phyloP scores from a whole-genome alignment of 768 basidiomycete species.

The Tulasnella sp. region DNA sequence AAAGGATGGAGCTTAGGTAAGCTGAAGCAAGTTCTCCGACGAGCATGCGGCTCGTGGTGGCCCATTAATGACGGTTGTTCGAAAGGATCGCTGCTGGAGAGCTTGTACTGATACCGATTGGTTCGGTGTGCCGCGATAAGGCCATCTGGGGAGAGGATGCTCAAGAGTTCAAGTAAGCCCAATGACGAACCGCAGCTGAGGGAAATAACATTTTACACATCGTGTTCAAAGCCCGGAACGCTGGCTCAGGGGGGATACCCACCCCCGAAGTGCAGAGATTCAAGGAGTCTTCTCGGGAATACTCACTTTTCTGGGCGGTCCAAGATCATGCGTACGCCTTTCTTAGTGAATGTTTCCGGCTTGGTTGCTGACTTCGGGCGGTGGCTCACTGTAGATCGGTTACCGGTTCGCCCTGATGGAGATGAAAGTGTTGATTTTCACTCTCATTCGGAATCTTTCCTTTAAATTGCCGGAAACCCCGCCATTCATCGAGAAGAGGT shows the following conservation, averaged over 20 bases:
- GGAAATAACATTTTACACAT: too few relatives aligned
- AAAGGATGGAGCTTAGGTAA: constrained; percentile 14
- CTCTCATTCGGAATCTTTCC: constrained; percentile 49
- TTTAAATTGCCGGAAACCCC: constrained; percentile 52
- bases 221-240: constrained; percentile 2
- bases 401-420: constrained; percentile 25
- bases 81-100: background rate
- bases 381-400: background rate
- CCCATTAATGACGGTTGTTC: background rate
- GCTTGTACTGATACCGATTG: constrained; percentile 37
- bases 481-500: constrained; percentile 38
- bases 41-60: too few relatives aligned
- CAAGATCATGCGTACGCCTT: constrained; percentile 22
- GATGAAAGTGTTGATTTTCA: constrained; percentile 47
- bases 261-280: background rate
- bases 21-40: background rate
- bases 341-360: too few relatives aligned
- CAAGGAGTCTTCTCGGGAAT: constrained; percentile 13
- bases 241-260: constrained; percentile 11
- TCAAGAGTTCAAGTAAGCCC: constrained; percentile 52
- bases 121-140: constrained; percentile 49
- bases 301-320: constrained; percentile 25
- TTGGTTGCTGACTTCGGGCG: background rate
- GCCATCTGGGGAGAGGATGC: constrained; percentile 62
- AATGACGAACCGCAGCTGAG: background rate